phyloP scores from a whole-genome alignment of 345 rosid genomes.

The Euphorbia peplus region DNA sequence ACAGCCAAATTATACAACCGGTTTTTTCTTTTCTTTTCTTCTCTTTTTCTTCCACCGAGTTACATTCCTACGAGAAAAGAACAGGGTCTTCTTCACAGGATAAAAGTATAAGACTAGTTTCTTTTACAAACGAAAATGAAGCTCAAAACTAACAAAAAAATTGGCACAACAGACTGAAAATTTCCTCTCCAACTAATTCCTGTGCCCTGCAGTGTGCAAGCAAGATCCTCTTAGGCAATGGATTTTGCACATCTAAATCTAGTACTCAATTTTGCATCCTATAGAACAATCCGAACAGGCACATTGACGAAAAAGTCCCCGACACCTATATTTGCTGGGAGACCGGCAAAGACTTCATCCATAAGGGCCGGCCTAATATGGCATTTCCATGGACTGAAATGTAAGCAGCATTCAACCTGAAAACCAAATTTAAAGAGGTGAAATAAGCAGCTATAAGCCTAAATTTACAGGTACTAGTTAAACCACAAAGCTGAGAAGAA shows the following conservation, averaged over 20 bases:
- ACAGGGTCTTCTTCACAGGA: background rate
- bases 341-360: slow-evolving; percentile 61
- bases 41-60: no score
- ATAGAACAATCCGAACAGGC: background rate
- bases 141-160: background rate
- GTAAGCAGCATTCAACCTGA: slow-evolving; percentile 75
- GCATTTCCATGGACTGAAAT: slow-evolving; percentile 73
- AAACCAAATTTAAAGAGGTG: slow-evolving; percentile 22
- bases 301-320: background rate
- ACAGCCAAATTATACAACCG: no score
- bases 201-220: background rate
- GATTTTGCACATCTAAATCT: background rate
- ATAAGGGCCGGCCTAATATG: slow-evolving; percentile 64
- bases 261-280: background rate
- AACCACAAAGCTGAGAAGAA: slow-evolving; percentile 9
- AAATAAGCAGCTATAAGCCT: slow-evolving; percentile 14
- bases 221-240: background rate
- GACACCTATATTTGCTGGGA: slow-evolving; percentile 37
- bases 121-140: background rate
- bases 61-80: no score
- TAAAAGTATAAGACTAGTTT: background rate
- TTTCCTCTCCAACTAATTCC: background rate
- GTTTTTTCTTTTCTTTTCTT: no score
- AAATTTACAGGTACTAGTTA: background rate
- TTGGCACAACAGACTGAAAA: background rate